A percentile compares a stretch with the other conserved stretches of the same genome.
These are phyloP conservation scores for Hymenoscyphus repandus DNA, from an alignment of 2,329 filamentous ascomycete species.

Conservation along the genomic window DNA sequence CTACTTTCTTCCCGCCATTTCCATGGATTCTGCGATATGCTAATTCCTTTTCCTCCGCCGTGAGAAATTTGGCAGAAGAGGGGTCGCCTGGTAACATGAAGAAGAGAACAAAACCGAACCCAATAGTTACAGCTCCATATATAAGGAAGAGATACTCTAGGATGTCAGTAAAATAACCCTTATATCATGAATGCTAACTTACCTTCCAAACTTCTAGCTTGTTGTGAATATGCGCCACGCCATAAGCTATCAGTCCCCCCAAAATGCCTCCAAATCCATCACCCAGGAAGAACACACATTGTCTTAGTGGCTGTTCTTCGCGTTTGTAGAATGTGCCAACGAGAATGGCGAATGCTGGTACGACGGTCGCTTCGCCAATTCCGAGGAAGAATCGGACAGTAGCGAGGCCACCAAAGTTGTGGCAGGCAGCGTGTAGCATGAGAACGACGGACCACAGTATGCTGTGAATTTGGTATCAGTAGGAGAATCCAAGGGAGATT, in stretches of 20 bases:
- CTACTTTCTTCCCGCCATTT: slow-evolving; percentile 21
- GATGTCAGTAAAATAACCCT: too few relatives aligned
- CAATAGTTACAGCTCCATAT: slow-evolving; percentile 25
- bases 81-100: slow-evolving; percentile 45
- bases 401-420: slow-evolving; percentile 44
- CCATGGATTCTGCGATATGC: slow-evolving; percentile 20
- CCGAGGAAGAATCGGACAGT: slow-evolving; percentile 46
- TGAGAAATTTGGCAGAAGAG: slow-evolving; percentile 39
- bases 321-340: slow-evolving; percentile 34
- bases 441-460: slow-evolving; percentile 34
- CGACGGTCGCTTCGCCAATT: slow-evolving; percentile 44
- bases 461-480: too few relatives aligned
- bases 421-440: slow-evolving; percentile 41
- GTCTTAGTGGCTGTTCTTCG: slow-evolving; percentile 33
- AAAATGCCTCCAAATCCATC: slow-evolving; percentile 36
- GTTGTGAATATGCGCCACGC: slow-evolving; percentile 39
- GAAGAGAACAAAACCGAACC: slow-evolving; percentile 35
- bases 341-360: slow-evolving; percentile 46
- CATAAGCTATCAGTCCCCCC: slow-evolving; percentile 33
- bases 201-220: slow-evolving; percentile 26
- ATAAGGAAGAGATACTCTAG: slow-evolving; percentile 24
- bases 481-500: too few relatives aligned
- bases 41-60: slow-evolving; percentile 37
- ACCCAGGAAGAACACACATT: slow-evolving; percentile 43
- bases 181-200: too few relatives aligned